Percentiles rank a stretch among this genome's conserved stretches.
phyloP scores from a whole-genome alignment of 1,284 basidiomycete genomes.

The Wallemia hederae region DNA sequence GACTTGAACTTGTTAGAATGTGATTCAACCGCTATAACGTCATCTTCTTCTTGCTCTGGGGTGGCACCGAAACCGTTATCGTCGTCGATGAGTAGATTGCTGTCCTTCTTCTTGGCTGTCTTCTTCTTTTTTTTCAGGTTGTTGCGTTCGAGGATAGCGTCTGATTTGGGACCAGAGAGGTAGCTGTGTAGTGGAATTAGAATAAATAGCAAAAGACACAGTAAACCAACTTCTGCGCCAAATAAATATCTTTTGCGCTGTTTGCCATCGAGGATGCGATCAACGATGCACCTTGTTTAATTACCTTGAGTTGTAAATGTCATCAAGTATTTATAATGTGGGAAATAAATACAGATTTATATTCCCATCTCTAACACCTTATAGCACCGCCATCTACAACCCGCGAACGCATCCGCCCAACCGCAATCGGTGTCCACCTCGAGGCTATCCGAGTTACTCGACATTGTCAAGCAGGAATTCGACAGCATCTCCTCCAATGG shows the following conservation, averaged over 20 bases:
- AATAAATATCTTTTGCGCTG: neutral
- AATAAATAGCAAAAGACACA: neutral
- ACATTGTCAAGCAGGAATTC: conserved; percentile 58
- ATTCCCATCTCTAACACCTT: no score
- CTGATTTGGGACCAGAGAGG: neutral
- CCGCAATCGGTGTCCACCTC: neutral
- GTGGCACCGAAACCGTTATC: neutral
- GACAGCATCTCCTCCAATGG: conserved; percentile 46
- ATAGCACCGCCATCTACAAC: neutral
- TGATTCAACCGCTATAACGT: neutral
- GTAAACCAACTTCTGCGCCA: neutral
- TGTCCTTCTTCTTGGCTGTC: neutral
- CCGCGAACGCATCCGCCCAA: neutral
- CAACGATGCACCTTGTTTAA: no score
- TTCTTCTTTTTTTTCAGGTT: neutral
- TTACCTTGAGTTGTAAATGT: no score
- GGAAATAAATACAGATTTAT: no score
- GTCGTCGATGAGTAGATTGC: neutral
- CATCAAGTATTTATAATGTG: no score
- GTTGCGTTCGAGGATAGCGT: neutral
- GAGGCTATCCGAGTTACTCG: conserved; percentile 47
- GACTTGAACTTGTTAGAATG: neutral
- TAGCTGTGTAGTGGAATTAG: neutral
- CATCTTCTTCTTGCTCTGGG: no score
- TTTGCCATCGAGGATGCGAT: no score